These are phyloP conservation scores for Phytophthora gonapodyides DNA, from an alignment of 352 stramenopile species.

Conservation along the genomic window DNA sequence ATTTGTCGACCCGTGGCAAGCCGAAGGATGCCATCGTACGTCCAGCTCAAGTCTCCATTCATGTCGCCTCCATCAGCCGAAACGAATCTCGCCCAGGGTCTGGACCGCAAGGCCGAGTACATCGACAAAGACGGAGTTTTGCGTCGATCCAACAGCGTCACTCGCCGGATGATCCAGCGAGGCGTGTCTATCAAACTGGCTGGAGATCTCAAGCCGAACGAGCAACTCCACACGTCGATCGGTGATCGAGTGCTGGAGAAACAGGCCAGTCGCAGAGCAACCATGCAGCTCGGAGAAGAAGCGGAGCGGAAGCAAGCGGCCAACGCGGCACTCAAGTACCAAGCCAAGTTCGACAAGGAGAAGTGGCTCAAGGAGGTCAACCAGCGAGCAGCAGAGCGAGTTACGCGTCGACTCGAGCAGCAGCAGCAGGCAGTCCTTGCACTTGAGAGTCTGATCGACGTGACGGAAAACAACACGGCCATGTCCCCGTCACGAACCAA, in stretches of 20 bases:
- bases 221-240: conserved; percentile 36
- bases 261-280: conserved; percentile 1
- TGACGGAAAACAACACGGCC: conserved; percentile 46
- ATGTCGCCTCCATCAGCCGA: neutral
- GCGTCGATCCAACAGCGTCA: conserved; percentile 40
- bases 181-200: conserved; percentile 47
- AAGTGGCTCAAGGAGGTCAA: conserved; percentile 41
- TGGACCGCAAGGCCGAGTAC: conserved; percentile 48
- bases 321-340: conserved; percentile 45
- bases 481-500: conserved; percentile 43
- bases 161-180: conserved; percentile 38
- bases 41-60: conserved; percentile 29
- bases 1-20: conserved; percentile 7
- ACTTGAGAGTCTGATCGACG: conserved; percentile 24
- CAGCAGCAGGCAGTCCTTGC: conserved; percentile 17
- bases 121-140: conserved; percentile 51
- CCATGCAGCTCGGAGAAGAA: conserved; percentile 15
- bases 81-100: conserved; percentile 13
- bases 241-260: conserved; percentile 6
- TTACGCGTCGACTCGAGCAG: conserved; percentile 42
- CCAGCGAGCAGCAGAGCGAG: conserved; percentile 32
- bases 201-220: conserved; percentile 18
- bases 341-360: conserved; percentile 33
- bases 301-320: conserved; percentile 20
- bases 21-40: conserved; percentile 20